Evolutionary conservation across 176 grass and related monocot species (phyloP), one percentile per base, ranked within the genome.

Genomic region (Raddia guianensis): DNA sequence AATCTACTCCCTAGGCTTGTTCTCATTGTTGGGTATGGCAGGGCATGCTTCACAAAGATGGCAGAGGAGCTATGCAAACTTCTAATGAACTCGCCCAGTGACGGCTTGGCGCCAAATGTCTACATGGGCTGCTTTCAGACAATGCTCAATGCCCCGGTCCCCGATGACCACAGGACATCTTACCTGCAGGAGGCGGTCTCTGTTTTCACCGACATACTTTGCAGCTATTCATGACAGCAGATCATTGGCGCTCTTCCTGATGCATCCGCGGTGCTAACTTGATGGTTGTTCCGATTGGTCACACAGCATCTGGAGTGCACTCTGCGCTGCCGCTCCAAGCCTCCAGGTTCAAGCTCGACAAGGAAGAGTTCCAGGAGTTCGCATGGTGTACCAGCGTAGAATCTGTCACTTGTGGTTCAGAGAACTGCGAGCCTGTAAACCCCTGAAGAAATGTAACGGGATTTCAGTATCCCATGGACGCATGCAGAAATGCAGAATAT

Each of bases 41-140:
- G 95, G 88, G 92, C 75, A 69, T 87, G 88, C 80, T 98, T 83
- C 82, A 88, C 92, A 1, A 98, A 98, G 70, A 98, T 98, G 92
- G 62, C 90, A 43, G 88, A 89, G 47, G 95, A 95, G 59, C 88
- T 98, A 7, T 94, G 87, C 1, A 71, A 40, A 61, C 77, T 98
- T 63, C 49, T 98, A 43, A 56, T 87, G 21, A 82, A 89, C 27
- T 69, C 63, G 20, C 92, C 84, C 9, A 71, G 74, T 2, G 49
- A 76, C 72, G 77, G 68, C 37, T 79, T 77, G 3, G 32, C 74
- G 3, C 57, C 84, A 13, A 19, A 78, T 45, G 81, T 93, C 69
- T 77, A 80, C 69, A 93, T 98, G 95, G 73, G 40, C 54, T 98
- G 90, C 74, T 94, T 93, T 33, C 62, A 85, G 70, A 95, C 90